Percentiles rank a stretch among this genome's conserved stretches.
Conservation (phyloP, 2,329 filamentous ascomycete genomes). For the Fusarium gaditjirri region DNA sequence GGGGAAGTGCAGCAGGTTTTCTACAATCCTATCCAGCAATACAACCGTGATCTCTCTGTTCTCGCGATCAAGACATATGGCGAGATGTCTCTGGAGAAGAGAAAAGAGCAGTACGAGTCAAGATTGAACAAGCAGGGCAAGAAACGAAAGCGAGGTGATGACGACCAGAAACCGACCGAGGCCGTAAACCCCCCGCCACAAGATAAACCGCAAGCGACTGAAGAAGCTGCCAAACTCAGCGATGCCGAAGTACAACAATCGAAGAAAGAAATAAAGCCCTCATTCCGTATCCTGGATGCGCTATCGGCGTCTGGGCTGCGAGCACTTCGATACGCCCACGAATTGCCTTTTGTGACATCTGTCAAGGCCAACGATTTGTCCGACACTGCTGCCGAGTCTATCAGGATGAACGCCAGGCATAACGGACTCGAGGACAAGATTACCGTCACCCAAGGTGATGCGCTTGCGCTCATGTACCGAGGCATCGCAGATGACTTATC, state of each 20-base stretch:
- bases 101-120: constrained; percentile 55
- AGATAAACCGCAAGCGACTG: constrained; percentile 22
- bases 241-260: constrained; percentile 29
- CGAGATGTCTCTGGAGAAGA: constrained; percentile 67
- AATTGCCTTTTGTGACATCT: constrained; percentile 84
- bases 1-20: constrained; percentile 84
- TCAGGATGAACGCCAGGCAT: constrained; percentile 84
- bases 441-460: constrained; percentile 80
- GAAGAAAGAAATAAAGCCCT: constrained; percentile 50
- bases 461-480: constrained; percentile 90
- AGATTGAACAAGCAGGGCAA: constrained; percentile 53
- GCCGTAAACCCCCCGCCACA: constrained; percentile 13
- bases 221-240: constrained; percentile 17
- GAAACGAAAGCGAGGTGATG: constrained; percentile 60
- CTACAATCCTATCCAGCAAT: constrained; percentile 99
- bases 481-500: constrained; percentile 66
- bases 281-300: constrained; percentile 91
- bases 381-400: constrained; percentile 78
- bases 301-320: constrained; percentile 93
- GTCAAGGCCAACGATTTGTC: constrained; percentile 93
- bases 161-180: constrained; percentile 44
- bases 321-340: constrained; percentile 89
- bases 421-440: constrained; percentile 81
- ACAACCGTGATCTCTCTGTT: constrained; percentile 95
- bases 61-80: constrained; percentile 91